A percentile compares a stretch with the other conserved stretches of the same genome.
These are phyloP conservation scores for Kluyveromyces starmeri DNA, from an alignment of 805 yeast genomes.

Conservation along the genomic window DNA sequence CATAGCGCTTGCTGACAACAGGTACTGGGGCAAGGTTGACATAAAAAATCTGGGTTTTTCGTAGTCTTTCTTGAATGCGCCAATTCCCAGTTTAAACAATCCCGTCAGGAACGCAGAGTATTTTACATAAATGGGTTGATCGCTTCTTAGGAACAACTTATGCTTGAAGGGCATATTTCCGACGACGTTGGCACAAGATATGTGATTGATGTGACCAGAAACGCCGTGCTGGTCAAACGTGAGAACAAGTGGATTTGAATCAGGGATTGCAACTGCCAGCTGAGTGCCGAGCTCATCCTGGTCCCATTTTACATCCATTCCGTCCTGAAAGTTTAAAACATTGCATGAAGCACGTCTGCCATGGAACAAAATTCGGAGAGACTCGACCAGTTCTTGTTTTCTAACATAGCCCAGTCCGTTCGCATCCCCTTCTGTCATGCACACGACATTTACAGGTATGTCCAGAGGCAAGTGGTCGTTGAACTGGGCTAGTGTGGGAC, in stretches of 20 bases:
- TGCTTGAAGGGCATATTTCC: conserved; percentile 8
- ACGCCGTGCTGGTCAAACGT: conserved; percentile 83
- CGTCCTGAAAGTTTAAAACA: conserved; percentile 48
- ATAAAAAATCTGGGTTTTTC: conserved; percentile 32
- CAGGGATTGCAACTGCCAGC: conserved; percentile 27
- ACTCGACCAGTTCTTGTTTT: conserved; percentile 41
- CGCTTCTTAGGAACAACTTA: conserved; percentile 12
- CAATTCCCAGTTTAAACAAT: conserved; percentile 6
- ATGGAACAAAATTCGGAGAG: conserved; percentile 16
- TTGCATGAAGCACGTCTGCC: conserved; percentile 10
- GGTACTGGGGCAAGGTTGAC: conserved; percentile 25
- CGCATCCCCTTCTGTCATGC: conserved; percentile 72
- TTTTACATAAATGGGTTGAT: conserved; percentile 14
- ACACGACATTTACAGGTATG: conserved; percentile 42
- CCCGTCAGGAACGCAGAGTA: conserved; percentile 19
- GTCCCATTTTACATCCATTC: conserved; percentile 64
- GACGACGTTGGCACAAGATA: conserved; percentile 48
- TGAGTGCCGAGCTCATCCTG: conserved; percentile 31
- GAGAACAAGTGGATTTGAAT: conserved; percentile 30
- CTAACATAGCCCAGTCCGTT: conserved; percentile 65
- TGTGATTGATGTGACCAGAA: conserved; percentile 84
- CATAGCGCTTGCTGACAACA: conserved; percentile 58
- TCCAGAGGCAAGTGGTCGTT: conserved; percentile 10
- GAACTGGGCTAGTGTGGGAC: conserved; percentile 42
- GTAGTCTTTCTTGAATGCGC: conserved; percentile 11